Percentiles rank a stretch among this genome's conserved stretches.
phyloP scores from a whole-genome alignment of 2,329 filamentous ascomycete genomes.

The Aspergillus oerlinghausenensis region DNA sequence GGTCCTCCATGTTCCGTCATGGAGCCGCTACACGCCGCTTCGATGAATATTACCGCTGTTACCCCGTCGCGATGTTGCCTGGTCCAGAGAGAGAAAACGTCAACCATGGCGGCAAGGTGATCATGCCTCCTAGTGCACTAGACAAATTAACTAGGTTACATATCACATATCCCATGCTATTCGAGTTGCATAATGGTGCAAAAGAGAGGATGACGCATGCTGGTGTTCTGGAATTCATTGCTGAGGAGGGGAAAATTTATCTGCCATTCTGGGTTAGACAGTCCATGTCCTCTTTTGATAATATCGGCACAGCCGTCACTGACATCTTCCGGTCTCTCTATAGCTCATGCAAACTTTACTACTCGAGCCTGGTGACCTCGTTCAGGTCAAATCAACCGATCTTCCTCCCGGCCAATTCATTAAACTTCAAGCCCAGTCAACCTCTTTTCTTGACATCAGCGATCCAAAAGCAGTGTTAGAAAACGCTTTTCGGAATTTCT shows the following conservation, averaged over 20 bases:
- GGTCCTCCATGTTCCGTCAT: constrained; percentile 50
- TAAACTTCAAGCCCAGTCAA: constrained; percentile 92
- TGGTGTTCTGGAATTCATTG: constrained; percentile 94
- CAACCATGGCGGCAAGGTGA: constrained; percentile 96
- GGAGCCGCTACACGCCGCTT: constrained; percentile 65
- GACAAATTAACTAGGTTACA: constrained; percentile 95
- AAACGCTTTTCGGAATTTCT: constrained; percentile 93
- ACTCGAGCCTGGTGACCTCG: constrained; percentile 86
- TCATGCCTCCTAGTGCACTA: constrained; percentile 90
- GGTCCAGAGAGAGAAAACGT: constrained; percentile 82
- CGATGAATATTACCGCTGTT: constrained; percentile 98
- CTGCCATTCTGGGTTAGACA: constrained; percentile 80
- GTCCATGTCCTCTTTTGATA: not conserved
- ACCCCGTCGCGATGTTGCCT: constrained; percentile 89
- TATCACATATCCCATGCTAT: constrained; percentile 95
- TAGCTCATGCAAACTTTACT: constrained; percentile 90
- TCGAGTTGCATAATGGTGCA: constrained; percentile 89
- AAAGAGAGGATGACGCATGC: constrained; percentile 79
- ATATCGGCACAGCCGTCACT: not conserved
- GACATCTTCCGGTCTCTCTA: constrained; percentile 5
- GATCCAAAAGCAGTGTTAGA: constrained; percentile 97
- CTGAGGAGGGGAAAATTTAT: constrained; percentile 94
- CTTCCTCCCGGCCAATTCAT: constrained; percentile 86
- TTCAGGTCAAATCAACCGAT: constrained; percentile 93
- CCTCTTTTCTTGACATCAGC: constrained; percentile 91